These are phyloP conservation scores for Apiospora saccharicola DNA, from an alignment of 2,329 filamentous ascomycete genomes.

Conservation along the genomic window DNA sequence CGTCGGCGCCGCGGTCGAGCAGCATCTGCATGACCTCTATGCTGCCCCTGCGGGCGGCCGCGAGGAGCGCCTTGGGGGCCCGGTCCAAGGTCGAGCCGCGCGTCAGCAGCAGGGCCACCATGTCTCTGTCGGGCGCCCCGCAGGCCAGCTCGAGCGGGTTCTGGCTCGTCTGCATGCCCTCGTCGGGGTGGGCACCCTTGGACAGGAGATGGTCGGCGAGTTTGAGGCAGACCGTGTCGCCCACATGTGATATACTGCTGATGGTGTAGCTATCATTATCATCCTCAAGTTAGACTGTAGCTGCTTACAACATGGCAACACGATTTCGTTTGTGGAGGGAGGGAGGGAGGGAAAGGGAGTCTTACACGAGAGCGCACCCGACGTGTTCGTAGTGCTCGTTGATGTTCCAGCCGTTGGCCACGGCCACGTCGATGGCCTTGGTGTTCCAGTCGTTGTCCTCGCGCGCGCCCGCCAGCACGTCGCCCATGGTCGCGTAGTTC, in stretches of 20 bases:
- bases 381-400: constrained; percentile 9
- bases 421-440: not conserved
- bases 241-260: not conserved
- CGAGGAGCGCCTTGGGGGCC: not conserved
- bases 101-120: constrained; percentile 1
- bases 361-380: constrained; percentile 1
- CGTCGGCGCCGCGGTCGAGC: not conserved
- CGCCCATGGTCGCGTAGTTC: not conserved
- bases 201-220: not conserved
- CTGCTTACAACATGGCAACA: not conserved
- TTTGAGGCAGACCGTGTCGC: not conserved
- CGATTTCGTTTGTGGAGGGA: not conserved
- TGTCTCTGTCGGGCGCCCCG: not conserved
- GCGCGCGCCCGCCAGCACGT: not conserved
- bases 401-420: constrained; percentile 9
- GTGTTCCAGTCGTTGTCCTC: constrained; percentile 16
- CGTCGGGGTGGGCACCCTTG: not conserved
- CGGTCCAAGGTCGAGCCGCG: not conserved
- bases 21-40: not conserved
- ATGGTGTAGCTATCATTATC: not conserved
- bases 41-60: not conserved
- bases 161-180: constrained; percentile 8
- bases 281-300: no score
- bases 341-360: no score
- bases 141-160: constrained; percentile 7